Conservation (phyloP, 1,139 yeast genomes). For the Debaryomycetaceae sp. region DNA sequence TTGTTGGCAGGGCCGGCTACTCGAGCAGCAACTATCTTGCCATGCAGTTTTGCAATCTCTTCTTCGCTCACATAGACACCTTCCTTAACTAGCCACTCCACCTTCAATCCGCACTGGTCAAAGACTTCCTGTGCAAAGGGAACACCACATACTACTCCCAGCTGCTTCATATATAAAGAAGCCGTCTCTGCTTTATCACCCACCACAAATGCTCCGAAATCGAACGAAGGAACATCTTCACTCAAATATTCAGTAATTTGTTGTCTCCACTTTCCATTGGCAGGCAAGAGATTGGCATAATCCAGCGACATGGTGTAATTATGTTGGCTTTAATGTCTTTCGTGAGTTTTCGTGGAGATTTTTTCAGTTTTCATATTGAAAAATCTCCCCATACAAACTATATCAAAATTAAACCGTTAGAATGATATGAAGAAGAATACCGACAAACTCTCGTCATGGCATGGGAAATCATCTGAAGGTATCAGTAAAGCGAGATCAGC, state of each 20-base stretch:
- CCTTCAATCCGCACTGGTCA: constrained; percentile 65
- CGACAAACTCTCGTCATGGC: background rate
- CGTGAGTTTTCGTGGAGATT: background rate
- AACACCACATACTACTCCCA: constrained; percentile 80
- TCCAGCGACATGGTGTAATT: constrained; percentile 14
- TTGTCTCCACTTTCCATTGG: constrained; percentile 74
- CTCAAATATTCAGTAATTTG: constrained; percentile 71
- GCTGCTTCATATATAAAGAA: constrained; percentile 74
- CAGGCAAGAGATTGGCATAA: constrained; percentile 65
- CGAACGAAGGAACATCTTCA: constrained; percentile 93
- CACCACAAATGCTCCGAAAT: constrained; percentile 93
- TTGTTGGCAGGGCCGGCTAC: constrained; percentile 80
- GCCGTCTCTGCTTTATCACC: constrained; percentile 73
- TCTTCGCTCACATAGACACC: constrained; percentile 52
- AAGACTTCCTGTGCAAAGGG: constrained; percentile 90
- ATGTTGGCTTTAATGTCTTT: background rate
- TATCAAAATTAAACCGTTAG: background rate
- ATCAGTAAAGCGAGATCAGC: background rate
- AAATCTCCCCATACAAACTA: background rate
- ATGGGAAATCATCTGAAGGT: background rate
- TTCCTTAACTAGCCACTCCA: constrained; percentile 71
- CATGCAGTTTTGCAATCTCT: constrained; percentile 39
- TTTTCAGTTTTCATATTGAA: background rate
- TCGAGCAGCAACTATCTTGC: constrained; percentile 71
- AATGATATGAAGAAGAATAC: background rate